Base-by-base conservation (phyloP, 306 rosid species). In the Vigna trinervia region DNA sequence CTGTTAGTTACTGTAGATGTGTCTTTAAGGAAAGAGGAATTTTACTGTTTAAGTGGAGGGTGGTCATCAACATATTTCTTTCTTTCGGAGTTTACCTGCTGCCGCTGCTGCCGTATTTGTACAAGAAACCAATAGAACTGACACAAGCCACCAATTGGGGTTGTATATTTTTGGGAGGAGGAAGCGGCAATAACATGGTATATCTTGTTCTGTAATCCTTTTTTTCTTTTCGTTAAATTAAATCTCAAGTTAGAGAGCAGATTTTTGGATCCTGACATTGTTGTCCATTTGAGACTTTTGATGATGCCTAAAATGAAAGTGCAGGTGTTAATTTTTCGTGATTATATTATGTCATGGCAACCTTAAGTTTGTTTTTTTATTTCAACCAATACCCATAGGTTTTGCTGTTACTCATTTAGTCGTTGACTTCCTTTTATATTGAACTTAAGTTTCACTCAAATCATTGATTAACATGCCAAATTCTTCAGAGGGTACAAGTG, bases 61-160 rank as follows among this genome's bases (percentile, higher is more conserved):
- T 78, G 87, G 64, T 88, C 82, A 69, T 91, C 93, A 81, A 83
- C 87, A 83, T 87, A 84, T 90, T 90, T 94, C 94, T 90, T 86
- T 90, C 79, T 86, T 82, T 85, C 82, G 87, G 88, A 67, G 90
- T 85, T 90, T 88, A 78, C 79, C 80, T 81, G 67, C 85, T 64
- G 85, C 88, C 45, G 73, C 84, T 4, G 22, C 90, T 48, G 83
- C 87, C 85, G 83, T 85, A 83, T 82, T 84, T 90, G 87, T 81
- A 64, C 79, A 47, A 86, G 87, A 83, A 89, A 87, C 88, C 82
- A 76, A 65, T 85, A 82, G 78, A 88, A 82, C 79, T 82, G 85
- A 78, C 87, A 78, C 84, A 80, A 43, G 84, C 86, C 85, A 82
- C 88, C 87, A 73, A 82, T 86, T 85, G 90, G 86, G 81, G 84